A percentile compares a stretch with the other conserved stretches of the same genome.
Evolutionary conservation across 257 asterid species (phyloP).

Genomic region (Solanum gandarillasii): DNA sequence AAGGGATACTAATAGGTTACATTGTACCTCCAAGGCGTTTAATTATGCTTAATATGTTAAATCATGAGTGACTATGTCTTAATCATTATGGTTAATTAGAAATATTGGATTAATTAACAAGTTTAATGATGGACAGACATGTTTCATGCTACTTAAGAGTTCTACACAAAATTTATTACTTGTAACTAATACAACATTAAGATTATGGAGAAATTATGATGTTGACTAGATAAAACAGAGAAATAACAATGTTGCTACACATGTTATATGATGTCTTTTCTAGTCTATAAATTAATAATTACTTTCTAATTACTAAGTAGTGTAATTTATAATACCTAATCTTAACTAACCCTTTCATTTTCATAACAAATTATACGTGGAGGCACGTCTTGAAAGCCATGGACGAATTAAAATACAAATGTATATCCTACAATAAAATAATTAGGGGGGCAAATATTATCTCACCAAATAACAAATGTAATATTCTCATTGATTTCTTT

Average conservation of each 20-base stretch:
- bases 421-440: not conserved
- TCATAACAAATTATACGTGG: not conserved
- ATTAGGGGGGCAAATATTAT: not conserved
- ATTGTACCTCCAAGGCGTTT: not conserved
- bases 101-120: not conserved
- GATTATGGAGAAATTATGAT: not conserved
- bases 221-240: not conserved
- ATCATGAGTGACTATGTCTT: not conserved
- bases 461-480: not conserved
- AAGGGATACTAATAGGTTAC: not conserved
- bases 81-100: not conserved
- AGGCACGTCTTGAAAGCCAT: not conserved
- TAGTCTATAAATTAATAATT: not conserved
- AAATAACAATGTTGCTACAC: not conserved
- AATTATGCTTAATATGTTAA: not conserved
- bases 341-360: not conserved
- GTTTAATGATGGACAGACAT: not conserved
- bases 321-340: not conserved
- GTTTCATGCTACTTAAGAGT: not conserved
- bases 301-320: not conserved
- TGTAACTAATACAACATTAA: not conserved
- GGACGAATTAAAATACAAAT: not conserved
- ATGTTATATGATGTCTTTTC: not conserved
- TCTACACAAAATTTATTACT: not conserved
- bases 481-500: not conserved